These are phyloP conservation scores for Pseudogymnoascus sp. DNA, from an alignment of 2,329 filamentous ascomycete species.

Conservation along the genomic window DNA sequence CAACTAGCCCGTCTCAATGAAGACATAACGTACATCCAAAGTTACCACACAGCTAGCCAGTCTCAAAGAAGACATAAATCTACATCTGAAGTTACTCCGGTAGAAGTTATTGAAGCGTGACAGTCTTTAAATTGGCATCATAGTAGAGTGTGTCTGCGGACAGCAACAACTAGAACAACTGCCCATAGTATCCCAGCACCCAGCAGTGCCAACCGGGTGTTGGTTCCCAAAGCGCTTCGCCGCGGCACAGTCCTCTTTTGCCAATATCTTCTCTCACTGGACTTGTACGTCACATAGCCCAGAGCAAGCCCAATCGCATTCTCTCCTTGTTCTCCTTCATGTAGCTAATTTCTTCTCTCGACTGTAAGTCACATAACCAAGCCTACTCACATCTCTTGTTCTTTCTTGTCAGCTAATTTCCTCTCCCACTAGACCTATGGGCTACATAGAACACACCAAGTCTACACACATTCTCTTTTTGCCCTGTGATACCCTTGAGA, in stretches of 20 bases:
- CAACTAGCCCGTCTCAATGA: neutral
- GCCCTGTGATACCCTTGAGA: no score
- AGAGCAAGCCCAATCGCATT: neutral
- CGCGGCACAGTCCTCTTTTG: neutral
- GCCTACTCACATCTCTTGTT: no score
- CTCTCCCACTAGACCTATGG: no score
- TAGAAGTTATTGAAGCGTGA: neutral
- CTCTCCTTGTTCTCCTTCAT: neutral
- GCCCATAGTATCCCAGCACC: neutral
- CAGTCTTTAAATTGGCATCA: neutral
- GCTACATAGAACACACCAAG: no score
- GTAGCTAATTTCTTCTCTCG: no score
- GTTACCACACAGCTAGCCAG: neutral
- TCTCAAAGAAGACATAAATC: neutral
- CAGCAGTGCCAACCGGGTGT: neutral
- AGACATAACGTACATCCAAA: no score
- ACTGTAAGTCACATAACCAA: no score
- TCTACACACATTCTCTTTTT: no score
- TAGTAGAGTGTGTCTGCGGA: neutral
- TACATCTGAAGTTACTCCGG: neutral
- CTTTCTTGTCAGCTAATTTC: no score
- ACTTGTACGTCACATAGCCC: neutral
- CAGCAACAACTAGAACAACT: neutral
- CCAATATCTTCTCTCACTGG: neutral
- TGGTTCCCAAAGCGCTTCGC: neutral